Evolutionary conservation across 331 rosid genomes (phyloP).

Genomic region (Cydonia oblonga): DNA sequence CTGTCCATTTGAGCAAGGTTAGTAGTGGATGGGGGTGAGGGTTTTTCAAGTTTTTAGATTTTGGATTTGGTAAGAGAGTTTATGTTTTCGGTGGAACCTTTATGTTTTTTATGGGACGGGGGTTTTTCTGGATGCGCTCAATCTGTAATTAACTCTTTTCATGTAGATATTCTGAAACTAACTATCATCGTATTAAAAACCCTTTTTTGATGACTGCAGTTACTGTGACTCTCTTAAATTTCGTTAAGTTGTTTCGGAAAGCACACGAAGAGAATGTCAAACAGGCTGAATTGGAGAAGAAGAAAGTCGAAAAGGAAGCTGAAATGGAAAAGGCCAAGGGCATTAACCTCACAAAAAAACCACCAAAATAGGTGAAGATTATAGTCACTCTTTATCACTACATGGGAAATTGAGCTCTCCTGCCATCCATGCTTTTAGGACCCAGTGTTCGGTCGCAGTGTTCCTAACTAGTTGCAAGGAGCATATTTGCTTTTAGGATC

Average conservation of each 20-base stretch:
- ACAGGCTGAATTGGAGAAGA: constrained; percentile 87
- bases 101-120: background rate
- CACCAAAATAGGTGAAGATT: constrained; percentile 49
- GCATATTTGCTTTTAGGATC: constrained; percentile 25
- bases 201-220: constrained; percentile 52
- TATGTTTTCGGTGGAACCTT: background rate
- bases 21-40: constrained; percentile 11
- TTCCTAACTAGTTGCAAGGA: constrained; percentile 7
- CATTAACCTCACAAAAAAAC: constrained; percentile 50
- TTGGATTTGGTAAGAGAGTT: background rate
- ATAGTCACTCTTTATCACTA: constrained; percentile 25
- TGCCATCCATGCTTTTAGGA: too few species aligned
- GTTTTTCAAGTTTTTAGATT: background rate
- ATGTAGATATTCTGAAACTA: too few species aligned
- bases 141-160: too few species aligned
- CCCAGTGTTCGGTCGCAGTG: constrained; percentile 25
- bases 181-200: constrained; percentile 8
- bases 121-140: background rate
- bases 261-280: constrained; percentile 90
- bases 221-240: constrained; percentile 67
- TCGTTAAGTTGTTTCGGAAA: constrained; percentile 75
- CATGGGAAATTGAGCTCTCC: constrained; percentile 32
- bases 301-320: constrained; percentile 86
- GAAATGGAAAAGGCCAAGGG: constrained; percentile 97
- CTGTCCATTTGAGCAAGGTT: constrained; percentile 94